Conservation (phyloP, 441 rosid species). For the Gossypium lobatum region DNA sequence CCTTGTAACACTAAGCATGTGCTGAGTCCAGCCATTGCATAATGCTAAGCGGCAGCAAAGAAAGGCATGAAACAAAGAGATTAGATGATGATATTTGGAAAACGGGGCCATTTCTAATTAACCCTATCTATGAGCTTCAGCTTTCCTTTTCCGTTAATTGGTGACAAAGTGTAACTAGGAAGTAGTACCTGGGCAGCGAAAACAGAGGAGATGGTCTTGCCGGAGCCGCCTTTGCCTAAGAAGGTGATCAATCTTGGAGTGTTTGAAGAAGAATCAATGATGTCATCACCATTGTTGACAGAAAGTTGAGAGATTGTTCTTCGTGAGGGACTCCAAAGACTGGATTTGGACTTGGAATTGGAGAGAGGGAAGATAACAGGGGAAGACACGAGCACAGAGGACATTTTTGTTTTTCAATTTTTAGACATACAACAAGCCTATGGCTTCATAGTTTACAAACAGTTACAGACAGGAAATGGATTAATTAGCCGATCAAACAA, state of each 20-base stretch:
- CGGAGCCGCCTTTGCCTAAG: slow-evolving; percentile 89
- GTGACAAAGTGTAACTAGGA: neutral
- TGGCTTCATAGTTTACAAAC: neutral
- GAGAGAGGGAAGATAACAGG: slow-evolving; percentile 7
- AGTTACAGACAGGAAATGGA: neutral
- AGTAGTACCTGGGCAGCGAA: slow-evolving; percentile 76
- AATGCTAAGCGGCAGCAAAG: slow-evolving; percentile 44
- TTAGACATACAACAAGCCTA: neutral
- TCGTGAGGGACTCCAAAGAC: neutral
- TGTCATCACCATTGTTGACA: slow-evolving; percentile 3
- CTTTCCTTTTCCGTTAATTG: neutral
- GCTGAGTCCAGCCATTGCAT: slow-evolving; percentile 63
- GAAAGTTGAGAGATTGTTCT: slow-evolving; percentile 13
- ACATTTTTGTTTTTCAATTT: slow-evolving; percentile 9
- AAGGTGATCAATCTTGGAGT: slow-evolving; percentile 59
- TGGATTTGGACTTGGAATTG: slow-evolving; percentile 17
- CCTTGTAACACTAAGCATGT: slow-evolving; percentile 75
- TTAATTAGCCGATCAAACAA: neutral
- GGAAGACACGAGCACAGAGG: slow-evolving; percentile 6
- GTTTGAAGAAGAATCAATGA: slow-evolving; percentile 18
- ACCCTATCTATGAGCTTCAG: neutral
- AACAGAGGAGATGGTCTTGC: slow-evolving; percentile 78
- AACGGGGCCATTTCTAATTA: neutral
- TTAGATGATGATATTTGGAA: neutral
- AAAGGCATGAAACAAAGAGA: neutral